Base-by-base conservation (phyloP, 1,139 yeast genomes). In the Diutina neorugosa region DNA sequence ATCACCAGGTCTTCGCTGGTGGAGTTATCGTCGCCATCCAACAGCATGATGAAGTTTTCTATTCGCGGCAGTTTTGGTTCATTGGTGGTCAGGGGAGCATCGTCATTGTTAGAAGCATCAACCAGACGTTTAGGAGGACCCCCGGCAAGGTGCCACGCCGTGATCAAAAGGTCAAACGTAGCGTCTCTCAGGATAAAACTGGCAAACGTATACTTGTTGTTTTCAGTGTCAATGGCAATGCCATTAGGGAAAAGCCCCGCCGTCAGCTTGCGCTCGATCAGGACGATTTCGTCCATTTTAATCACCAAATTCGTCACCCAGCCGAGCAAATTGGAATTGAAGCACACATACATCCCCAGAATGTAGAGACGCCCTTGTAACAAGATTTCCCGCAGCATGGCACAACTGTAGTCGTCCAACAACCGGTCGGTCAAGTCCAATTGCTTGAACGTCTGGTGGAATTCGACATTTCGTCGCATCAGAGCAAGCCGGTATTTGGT, bases 171-270 rank as follows among this genome's bases (percentile, higher is more conserved):
- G 53, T 84, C 87, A 59, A 78, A 80, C 0, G 96, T 86, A 2
- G 81, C 68, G 63, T 91, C 97, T 57, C 98, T 73, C 1, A 95
- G 82, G 5, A 89, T 73, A 62, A 93, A 89, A 57, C 96, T 87
- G 18, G 96, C 96, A 73, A 93, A 91, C 3, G 77, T 77, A 61
- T 90, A 88, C 57, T 79, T 80, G 1, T 82, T 78, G 56, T 81
- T 85, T 9, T 70, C 73, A 1, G 96, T 85, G 57, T 82, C 84
- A n/a, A 90, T 73, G 12, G 79, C 73, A 18, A 91, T 86, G 1
- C 96, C 98, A 65, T 91, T 91, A 16, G 97, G 96, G 63, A 93
- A 89, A 37, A 93, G 71, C 0, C 96, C 96, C 1, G 90, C 96
- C 0, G 96, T 89, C 48, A 82, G 76, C 57, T 82, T 82, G 67